Conservation (phyloP, 345 rosid genomes). For the Orychophragmus violaceus region DNA sequence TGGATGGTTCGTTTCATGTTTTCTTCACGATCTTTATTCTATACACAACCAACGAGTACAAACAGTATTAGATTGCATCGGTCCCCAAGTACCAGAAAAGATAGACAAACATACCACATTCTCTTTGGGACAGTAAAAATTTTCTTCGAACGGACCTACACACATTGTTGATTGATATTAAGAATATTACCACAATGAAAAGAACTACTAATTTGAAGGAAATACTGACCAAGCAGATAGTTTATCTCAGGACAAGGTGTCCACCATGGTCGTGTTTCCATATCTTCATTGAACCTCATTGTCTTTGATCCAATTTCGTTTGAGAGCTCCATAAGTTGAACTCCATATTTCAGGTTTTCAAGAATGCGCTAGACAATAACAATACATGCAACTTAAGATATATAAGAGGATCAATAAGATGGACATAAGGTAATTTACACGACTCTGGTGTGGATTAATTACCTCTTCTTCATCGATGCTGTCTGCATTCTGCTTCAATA, state of each 20-base stretch:
- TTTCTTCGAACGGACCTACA: slow-evolving; percentile 85
- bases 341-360: too few species aligned
- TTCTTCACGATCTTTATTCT: slow-evolving; percentile 70
- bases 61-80: neutral
- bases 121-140: slow-evolving; percentile 57
- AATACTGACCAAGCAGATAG: slow-evolving; percentile 63
- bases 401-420: too few species aligned
- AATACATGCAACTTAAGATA: too few species aligned
- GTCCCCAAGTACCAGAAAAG: neutral
- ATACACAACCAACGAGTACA: slow-evolving; percentile 16
- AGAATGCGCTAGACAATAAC: too few species aligned
- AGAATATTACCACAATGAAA: neutral
- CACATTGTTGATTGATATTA: slow-evolving; percentile 8
- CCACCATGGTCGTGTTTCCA: slow-evolving; percentile 95
- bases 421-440: too few species aligned
- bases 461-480: too few species aligned
- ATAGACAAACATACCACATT: slow-evolving; percentile 43
- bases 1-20: slow-evolving; percentile 41
- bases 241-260: slow-evolving; percentile 79
- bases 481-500: too few species aligned
- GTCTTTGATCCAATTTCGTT: slow-evolving; percentile 67
- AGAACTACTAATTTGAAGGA: neutral
- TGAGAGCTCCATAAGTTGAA: slow-evolving; percentile 69
- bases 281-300: slow-evolving; percentile 79
- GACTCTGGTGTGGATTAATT: too few species aligned